Evolutionary conservation across 2,329 filamentous ascomycete species (phyloP), one percentile per base, ranked within the genome.

Genomic region (Neopestalotiopsis sp.): DNA sequence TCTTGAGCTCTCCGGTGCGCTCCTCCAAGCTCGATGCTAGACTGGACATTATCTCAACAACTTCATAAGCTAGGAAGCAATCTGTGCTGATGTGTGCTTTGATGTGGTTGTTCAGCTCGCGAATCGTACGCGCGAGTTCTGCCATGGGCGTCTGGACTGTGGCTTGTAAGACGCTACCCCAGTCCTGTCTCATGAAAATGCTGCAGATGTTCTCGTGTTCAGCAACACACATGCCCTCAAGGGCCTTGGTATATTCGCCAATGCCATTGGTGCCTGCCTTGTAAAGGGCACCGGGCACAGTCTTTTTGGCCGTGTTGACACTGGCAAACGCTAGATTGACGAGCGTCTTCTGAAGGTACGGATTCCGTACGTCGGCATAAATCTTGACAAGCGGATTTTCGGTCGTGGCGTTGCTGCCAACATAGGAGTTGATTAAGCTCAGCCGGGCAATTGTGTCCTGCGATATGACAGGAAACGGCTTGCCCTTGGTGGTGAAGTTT

Each of bases 21-120:
- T 89, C 88, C 71, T 97, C 95, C 4, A 99, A 84, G 53, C 92
- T 91, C 68, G 91, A 91, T 2, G 94, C 94, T 62, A 97, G 86
- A 13, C 88, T 88, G 0, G 94, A 93, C 61, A 98, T 90, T 70
- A 98, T 93, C 75, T 97, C 95, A 40, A 97, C 93, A 40, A 98
- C 93, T 78, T 99, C 96, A 79, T 97, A 99, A 7, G 94, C 94
- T 63, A 99, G 87, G 79, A 94, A 98, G 80, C 95, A 98, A 79
- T 99, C 96, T 0, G 94, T 97, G 73, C 90, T 89, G 53, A 98
- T 83, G 76, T 98, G 95, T 56, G 88, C 84, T 77, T 95, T 94
- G 80, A 98, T 94, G 76, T 98, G 95, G 64, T 89, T 87, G 79
- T 98, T 98, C 40, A 99, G 86, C 76, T 98, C 95, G 34, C 93